Evolutionary conservation across 768 basidiomycete species (phyloP).

Genomic region (Leccinum subgranulosum): DNA sequence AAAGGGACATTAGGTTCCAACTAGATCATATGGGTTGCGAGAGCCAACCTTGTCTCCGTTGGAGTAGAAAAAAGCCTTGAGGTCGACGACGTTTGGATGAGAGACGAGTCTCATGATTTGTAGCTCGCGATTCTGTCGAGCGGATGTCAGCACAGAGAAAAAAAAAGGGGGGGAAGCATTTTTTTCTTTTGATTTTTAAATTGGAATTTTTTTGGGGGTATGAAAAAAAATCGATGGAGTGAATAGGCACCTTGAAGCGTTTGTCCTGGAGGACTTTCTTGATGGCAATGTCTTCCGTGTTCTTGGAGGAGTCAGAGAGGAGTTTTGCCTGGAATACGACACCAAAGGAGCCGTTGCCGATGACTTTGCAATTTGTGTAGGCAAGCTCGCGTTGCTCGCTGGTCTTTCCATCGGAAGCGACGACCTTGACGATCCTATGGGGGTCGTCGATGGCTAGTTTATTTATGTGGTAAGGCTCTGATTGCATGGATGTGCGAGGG

Average conservation of each 20-base stretch:
- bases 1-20: conserved; percentile 3
- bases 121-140: conserved; percentile 88
- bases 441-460: conserved; percentile 86
- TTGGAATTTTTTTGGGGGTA: background rate
- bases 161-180: background rate
- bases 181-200: background rate
- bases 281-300: conserved; percentile 91
- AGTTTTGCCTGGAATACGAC: conserved; percentile 97
- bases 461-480: conserved; percentile 23
- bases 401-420: conserved; percentile 92
- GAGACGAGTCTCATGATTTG: conserved; percentile 98
- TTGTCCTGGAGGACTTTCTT: conserved; percentile 99
- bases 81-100: conserved; percentile 97
- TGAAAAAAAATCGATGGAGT: conserved; percentile 4
- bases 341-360: conserved; percentile 98
- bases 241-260: conserved; percentile 88
- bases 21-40: conserved; percentile 3
- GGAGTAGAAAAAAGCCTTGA: conserved; percentile 98
- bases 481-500: conserved; percentile 24
- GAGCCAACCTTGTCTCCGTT: conserved; percentile 93
- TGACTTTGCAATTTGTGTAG: conserved; percentile 97
- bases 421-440: conserved; percentile 92
- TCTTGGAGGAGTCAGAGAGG: conserved; percentile 56
- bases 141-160: conserved; percentile 10
- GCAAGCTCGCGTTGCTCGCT: conserved; percentile 84